Conservation (phyloP, 2,329 filamentous ascomycete species). For the Ophiocordyceps polyrhachis-furcata region DNA sequence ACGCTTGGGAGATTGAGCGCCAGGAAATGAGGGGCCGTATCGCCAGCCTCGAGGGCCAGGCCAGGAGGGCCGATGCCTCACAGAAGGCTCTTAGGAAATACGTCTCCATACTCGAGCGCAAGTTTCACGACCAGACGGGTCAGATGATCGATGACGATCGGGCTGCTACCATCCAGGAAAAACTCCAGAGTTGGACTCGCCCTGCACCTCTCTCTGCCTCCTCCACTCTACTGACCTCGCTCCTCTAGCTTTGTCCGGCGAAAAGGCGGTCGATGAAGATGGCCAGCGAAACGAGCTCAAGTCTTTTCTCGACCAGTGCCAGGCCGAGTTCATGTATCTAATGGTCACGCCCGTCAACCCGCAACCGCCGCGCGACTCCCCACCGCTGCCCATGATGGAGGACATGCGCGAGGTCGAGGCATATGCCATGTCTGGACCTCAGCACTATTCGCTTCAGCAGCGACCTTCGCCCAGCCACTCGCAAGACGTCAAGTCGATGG, state of each 20-base stretch:
- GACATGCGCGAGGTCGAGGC: conserved; percentile 36
- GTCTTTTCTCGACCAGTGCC: conserved; percentile 43
- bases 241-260: conserved; percentile 13
- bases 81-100: conserved; percentile 85
- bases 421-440: conserved; percentile 27
- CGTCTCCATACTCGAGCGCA: conserved; percentile 73
- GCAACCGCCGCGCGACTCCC: conserved; percentile 43
- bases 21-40: conserved; percentile 99
- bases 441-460: conserved; percentile 21
- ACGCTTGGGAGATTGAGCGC: conserved; percentile 96
- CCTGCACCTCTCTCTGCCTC: conserved; percentile 1
- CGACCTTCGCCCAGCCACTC: conserved; percentile 33
- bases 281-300: conserved; percentile 34
- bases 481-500: conserved; percentile 31
- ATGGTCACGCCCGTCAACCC: conserved; percentile 51
- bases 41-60: conserved; percentile 79
- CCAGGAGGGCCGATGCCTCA: conserved; percentile 67
- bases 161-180: conserved; percentile 34
- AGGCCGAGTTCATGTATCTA: conserved; percentile 47
- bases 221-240: conserved; percentile 2
- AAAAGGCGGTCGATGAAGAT: conserved; percentile 26
- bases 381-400: conserved; percentile 37
- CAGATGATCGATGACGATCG: conserved; percentile 42
- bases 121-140: conserved; percentile 63
- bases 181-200: conserved; percentile 27